These are phyloP conservation scores for Candida insectalens DNA, from an alignment of 805 yeast species.

Conservation along the genomic window DNA sequence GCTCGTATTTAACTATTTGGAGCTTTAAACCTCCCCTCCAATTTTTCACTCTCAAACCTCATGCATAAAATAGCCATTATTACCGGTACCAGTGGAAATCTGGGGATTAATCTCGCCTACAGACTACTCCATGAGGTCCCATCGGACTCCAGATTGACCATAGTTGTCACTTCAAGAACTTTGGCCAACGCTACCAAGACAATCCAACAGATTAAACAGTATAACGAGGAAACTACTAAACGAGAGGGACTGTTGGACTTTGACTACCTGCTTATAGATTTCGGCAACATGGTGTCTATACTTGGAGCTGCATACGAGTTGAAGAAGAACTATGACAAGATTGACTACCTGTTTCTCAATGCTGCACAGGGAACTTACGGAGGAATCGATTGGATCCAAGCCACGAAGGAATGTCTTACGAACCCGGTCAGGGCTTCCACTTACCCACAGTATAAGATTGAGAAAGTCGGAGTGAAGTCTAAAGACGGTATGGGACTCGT, in stretches of 20 bases:
- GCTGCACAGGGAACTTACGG: conserved; percentile 84
- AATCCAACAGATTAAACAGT: conserved; percentile 45
- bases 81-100: conserved; percentile 42
- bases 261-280: conserved; percentile 86
- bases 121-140: conserved; percentile 59
- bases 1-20: no score
- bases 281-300: conserved; percentile 80
- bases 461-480: conserved; percentile 67
- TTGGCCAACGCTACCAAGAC: conserved; percentile 75
- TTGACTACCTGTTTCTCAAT: conserved; percentile 77
- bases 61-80: conserved; percentile 20
- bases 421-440: conserved; percentile 82
- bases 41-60: neutral
- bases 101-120: conserved; percentile 81
- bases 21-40: no score
- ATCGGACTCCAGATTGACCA: conserved; percentile 47
- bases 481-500: conserved; percentile 76
- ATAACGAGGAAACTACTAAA: conserved; percentile 23
- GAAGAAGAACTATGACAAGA: conserved; percentile 46
- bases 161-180: conserved; percentile 85
- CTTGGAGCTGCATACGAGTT: conserved; percentile 67
- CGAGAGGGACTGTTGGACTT: conserved; percentile 60
- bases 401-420: conserved; percentile 52
- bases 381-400: conserved; percentile 82
- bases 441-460: conserved; percentile 77